phyloP scores from a whole-genome alignment of 768 basidiomycete species.

The Leccinum broughii region DNA sequence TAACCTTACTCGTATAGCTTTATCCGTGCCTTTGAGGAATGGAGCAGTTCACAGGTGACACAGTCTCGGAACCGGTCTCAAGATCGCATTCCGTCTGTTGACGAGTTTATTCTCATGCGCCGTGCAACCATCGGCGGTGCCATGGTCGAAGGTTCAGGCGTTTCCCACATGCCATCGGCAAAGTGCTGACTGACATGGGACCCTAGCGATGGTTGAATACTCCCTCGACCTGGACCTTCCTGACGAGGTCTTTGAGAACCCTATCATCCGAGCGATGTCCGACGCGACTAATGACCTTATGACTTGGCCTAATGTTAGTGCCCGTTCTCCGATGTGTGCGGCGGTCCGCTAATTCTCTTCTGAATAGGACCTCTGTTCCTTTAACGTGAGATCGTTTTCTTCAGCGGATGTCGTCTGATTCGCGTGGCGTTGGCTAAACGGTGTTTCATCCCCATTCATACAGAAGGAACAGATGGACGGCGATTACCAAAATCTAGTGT shows the following conservation, averaged over 20 bases:
- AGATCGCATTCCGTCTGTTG: constrained; percentile 38
- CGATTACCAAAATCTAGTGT: constrained; percentile 42
- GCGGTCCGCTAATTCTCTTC: constrained; percentile 13
- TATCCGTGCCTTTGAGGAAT: constrained; percentile 35
- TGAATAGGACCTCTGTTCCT: constrained; percentile 30
- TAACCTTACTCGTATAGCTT: constrained; percentile 27
- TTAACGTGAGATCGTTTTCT: constrained; percentile 27
- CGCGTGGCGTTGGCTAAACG: constrained; percentile 5
- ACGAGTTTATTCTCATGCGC: constrained; percentile 40
- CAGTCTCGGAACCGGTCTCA: constrained; percentile 37
- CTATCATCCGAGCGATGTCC: constrained; percentile 38
- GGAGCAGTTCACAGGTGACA: constrained; percentile 38
- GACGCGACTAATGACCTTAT: constrained; percentile 42
- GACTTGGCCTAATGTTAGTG: constrained; percentile 43
- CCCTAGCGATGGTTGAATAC: constrained; percentile 37
- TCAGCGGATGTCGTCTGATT: constrained; percentile 8
- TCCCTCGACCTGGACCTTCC: constrained; percentile 39
- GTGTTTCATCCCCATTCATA: background rate
- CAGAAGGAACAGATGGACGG: constrained; percentile 42
- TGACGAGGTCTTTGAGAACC: constrained; percentile 36
- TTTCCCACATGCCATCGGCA: background rate
- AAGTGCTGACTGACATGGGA: constrained; percentile 4
- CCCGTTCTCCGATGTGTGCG: constrained; percentile 2
- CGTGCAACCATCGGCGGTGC: constrained; percentile 38
- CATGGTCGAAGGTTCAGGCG: constrained; percentile 38